Base-by-base conservation (phyloP, 208 protist genomes). In the Trypanosoma platydactyli region DNA sequence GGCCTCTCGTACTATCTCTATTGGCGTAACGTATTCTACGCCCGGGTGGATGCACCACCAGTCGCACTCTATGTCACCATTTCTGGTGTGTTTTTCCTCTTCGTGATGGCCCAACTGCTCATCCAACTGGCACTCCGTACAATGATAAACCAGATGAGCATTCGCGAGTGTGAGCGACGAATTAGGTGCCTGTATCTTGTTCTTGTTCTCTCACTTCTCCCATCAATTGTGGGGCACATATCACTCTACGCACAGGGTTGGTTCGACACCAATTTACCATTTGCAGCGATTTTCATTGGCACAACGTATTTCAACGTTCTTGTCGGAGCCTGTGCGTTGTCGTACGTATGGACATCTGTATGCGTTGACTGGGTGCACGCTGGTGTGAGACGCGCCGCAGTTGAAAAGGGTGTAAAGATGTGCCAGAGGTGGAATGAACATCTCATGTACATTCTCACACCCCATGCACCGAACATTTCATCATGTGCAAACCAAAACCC, bases 1-100 rank as follows among this genome's bases (percentile, higher is more conserved):
- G 76, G 76, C 13, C 67, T 49, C 27, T 62, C 51, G 27, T 81
- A 81, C 61, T 76, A 68, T 46, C 41, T 81, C 0, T 81, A 68
- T 35, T 81, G 69, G 69, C 64, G 65, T 41, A 9, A 27, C 25
- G 29, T 1, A 18, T 68, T 45, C 22, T n/a, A 25, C 40, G 27
- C 18, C 42, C 7, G 6, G 5, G n/a, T 49, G 0, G 29, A 4
- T 7, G 16, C 44, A 25, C 52, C 59, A 29, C 60, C 58, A 24
- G 29, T 24, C 20, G 69, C 68, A 27, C 54, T 69, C 40, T 55
- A 76, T 35, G 52, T 30, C 1, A 57, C 48, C 42, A 22, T 50
- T 5, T 51, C 49, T 11, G 70, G 69, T 38, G 38, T 69, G 15
- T 69, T 66, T 24, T 71, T 71, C 41, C 48, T 54, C 5, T 64